phyloP scores from a whole-genome alignment of 1,284 basidiomycete genomes.

The Cerrena zonata region DNA sequence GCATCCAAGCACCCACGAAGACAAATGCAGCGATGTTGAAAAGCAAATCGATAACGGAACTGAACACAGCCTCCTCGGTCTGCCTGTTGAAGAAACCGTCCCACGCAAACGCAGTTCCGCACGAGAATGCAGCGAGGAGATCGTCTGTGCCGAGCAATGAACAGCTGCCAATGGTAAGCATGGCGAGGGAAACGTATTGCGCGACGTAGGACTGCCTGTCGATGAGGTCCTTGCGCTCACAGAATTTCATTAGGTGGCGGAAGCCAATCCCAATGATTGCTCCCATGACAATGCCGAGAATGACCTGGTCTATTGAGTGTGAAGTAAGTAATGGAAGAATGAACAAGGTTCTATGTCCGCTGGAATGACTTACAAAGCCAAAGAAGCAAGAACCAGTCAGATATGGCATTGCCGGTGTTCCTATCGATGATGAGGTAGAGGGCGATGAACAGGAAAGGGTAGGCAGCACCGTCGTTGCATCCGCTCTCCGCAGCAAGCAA shows the following conservation, averaged over 20 bases:
- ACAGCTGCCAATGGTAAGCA: constrained; percentile 79
- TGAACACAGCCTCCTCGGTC: constrained; percentile 92
- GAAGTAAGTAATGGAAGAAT: constrained; percentile 6
- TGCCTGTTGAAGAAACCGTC: constrained; percentile 97
- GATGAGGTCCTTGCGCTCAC: constrained; percentile 82
- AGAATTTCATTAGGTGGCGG: constrained; percentile 93
- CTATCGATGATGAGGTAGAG: constrained; percentile 80
- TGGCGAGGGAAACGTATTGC: constrained; percentile 72
- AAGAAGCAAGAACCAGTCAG: constrained; percentile 78
- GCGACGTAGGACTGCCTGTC: constrained; percentile 89
- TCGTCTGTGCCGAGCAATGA: constrained; percentile 90
- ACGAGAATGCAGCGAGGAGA: constrained; percentile 88
- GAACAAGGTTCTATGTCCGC: not conserved
- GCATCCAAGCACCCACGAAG: constrained; percentile 92
- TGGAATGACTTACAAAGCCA: constrained; percentile 70
- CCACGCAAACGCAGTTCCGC: constrained; percentile 96
- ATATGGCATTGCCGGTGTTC: constrained; percentile 62
- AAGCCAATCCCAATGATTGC: constrained; percentile 76
- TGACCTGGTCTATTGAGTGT: constrained; percentile 65
- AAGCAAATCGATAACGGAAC: constrained; percentile 88
- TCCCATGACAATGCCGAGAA: constrained; percentile 78
- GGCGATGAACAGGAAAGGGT: constrained; percentile 92
- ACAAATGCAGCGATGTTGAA: constrained; percentile 90
- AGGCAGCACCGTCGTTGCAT: constrained; percentile 92
- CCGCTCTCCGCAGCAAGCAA: constrained; percentile 87